A percentile compares a stretch with the other conserved stretches of the same genome.
Evolutionary conservation across 768 basidiomycete genomes (phyloP).

Genomic region (Russula virescens): DNA sequence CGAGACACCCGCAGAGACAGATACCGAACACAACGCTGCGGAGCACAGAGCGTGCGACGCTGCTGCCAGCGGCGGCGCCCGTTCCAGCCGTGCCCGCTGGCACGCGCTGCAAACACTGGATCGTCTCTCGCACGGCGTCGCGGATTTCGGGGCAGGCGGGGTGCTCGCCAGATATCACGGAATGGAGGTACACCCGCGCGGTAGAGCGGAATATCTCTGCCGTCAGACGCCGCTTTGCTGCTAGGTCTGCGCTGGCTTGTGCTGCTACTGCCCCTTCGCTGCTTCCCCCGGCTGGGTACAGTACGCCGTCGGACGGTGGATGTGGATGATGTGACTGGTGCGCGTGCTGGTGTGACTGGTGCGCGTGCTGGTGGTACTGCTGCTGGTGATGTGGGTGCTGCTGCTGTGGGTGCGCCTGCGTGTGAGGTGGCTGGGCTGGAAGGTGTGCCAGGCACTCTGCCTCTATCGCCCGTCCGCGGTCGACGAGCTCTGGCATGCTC

Average conservation of each 20-base stretch:
- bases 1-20: constrained; percentile 66
- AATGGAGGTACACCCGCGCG: constrained; percentile 67
- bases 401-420: constrained; percentile 26
- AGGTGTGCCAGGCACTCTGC: constrained; percentile 33
- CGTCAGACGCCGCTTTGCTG: constrained; percentile 34
- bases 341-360: too few species aligned
- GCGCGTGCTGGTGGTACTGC: neutral
- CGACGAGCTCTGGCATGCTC: constrained; percentile 56
- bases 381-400: neutral
- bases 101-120: constrained; percentile 41
- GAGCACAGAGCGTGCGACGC: constrained; percentile 48
- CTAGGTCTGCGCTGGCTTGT: constrained; percentile 26
- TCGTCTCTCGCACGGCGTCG: constrained; percentile 47
- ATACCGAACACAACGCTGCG: constrained; percentile 76
- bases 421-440: too few species aligned
- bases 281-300: constrained; percentile 5
- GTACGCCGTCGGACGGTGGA: neutral
- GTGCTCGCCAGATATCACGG: constrained; percentile 68
- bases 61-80: constrained; percentile 7
- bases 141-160: constrained; percentile 62
- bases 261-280: neutral
- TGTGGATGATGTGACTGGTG: neutral
- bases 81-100: constrained; percentile 27
- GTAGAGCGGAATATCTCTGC: constrained; percentile 62
- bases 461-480: constrained; percentile 49